Evolutionary conservation across 345 rosid species (phyloP).

Genomic region (Anastatica hierochuntica): DNA sequence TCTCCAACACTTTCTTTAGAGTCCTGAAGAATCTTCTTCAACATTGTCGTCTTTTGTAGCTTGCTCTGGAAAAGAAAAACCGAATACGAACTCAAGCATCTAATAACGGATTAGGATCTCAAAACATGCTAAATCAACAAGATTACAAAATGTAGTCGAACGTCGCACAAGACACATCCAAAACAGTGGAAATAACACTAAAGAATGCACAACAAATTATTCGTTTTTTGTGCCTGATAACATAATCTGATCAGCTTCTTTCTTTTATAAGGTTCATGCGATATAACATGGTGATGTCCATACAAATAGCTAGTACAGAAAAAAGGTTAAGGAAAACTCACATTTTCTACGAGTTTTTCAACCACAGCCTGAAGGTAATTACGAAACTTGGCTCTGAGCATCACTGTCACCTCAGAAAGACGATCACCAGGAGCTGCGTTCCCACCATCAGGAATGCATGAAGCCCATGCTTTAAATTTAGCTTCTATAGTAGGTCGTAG

Average conservation of each 20-base stretch:
- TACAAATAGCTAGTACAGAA: too few species aligned
- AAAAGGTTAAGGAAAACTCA: constrained; percentile 36
- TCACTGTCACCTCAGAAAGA: constrained; percentile 88
- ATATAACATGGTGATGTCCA: too few species aligned
- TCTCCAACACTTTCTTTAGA: constrained; percentile 80
- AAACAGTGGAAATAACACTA: too few species aligned
- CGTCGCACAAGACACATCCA: too few species aligned
- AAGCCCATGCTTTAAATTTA: constrained; percentile 84
- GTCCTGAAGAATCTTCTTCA: constrained; percentile 91
- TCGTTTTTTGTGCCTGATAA: too few species aligned
- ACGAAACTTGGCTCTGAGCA: constrained; percentile 89
- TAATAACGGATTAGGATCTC: neutral
- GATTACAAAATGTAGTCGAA: too few species aligned
- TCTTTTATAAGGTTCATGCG: too few species aligned
- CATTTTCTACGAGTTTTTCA: constrained; percentile 86
- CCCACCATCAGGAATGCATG: constrained; percentile 83
- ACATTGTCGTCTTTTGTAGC: constrained; percentile 62
- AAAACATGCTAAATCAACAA: neutral
- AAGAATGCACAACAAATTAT: too few species aligned
- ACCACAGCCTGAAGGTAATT: constrained; percentile 85
- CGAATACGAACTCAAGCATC: neutral
- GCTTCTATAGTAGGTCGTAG: constrained; percentile 70
- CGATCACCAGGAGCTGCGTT: constrained; percentile 80
- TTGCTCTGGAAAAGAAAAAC: constrained; percentile 51
- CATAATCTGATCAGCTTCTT: too few species aligned